Evolutionary conservation across 805 yeast genomes (phyloP), one percentile per base, ranked within the genome.

Genomic region (Pichia sporocuriosa): DNA sequence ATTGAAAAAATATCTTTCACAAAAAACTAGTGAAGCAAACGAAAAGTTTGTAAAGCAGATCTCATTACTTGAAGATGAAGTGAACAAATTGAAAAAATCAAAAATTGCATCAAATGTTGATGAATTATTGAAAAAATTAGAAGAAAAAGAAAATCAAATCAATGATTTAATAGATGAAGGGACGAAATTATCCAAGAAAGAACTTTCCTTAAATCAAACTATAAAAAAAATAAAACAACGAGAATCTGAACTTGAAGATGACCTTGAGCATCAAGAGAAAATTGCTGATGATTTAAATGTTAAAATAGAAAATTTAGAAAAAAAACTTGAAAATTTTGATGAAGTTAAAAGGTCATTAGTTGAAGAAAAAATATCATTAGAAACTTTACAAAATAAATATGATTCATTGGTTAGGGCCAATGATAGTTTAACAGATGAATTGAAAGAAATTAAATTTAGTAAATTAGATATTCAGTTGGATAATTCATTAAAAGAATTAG

Each of bases 161-260:
- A 72, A 74, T 15, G 79, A 81, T 43, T 63, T 89, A 23, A 56
- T 84, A 55, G 77, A 73, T 41, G 96, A 88, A 59, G 95, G 95
- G 4, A 80, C 82, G 47, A 75, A 72, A 20, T 61, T 87, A 29
- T 77, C 93, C 0, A 70, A 72, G 44, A 79, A 76, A 46, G 97
- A 90, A 52, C 68, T 86, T 22, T 76, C 74, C 49, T 69, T 79
- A 39, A 78, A 75, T 50, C 84, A 78, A 31, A 68, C 79, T 0
- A 76, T 89, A 37, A 84, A 84, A 47, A 69, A 71, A 48, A 60
- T 88, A 43, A 75, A 77, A 32, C 62, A 69, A 17, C 69, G 67
- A 28, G 73, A 75, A 38, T 13, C 49, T 6, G 58, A 60, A 16
- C 28, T 54, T 9, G 75, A 69, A 15, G 58, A 61, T 2, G 59